A percentile compares a stretch with the other conserved stretches of the same genome.
phyloP scores from a whole-genome alignment of 1,284 basidiomycete species.

The Tilletia horrida region DNA sequence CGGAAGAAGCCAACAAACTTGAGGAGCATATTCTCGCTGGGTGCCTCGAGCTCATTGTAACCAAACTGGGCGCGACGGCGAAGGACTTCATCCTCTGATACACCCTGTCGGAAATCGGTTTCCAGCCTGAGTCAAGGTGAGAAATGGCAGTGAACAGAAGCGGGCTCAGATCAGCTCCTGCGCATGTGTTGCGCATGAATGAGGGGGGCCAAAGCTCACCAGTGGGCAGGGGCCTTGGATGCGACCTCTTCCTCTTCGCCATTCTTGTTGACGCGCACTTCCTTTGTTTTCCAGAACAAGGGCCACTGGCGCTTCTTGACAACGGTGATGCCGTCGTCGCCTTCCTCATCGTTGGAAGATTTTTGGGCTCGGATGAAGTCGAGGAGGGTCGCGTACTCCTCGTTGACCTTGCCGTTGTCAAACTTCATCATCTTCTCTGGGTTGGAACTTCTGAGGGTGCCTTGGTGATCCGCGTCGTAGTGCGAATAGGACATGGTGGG shows the following conservation, averaged over 20 bases:
- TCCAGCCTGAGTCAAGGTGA: slow-evolving; percentile 55
- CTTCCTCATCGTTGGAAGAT: slow-evolving; percentile 33
- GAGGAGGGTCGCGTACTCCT: slow-evolving; percentile 50
- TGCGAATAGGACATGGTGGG: no score
- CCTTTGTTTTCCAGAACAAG: slow-evolving; percentile 49
- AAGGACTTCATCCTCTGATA: slow-evolving; percentile 60
- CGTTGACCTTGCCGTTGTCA: slow-evolving; percentile 29
- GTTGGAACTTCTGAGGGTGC: not conserved
- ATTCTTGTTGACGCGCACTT: slow-evolving; percentile 54
- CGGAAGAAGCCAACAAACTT: slow-evolving; percentile 58
- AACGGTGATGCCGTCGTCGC: slow-evolving; percentile 39
- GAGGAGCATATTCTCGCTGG: slow-evolving; percentile 69
- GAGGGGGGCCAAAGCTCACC: slow-evolving; percentile 28
- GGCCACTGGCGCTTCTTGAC: slow-evolving; percentile 50
- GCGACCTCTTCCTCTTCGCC: slow-evolving; percentile 51
- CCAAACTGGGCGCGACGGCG: slow-evolving; percentile 92
- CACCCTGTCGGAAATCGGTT: slow-evolving; percentile 59
- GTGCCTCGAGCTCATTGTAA: slow-evolving; percentile 75
- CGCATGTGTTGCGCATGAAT: not conserved
- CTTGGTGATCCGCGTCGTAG: no score
- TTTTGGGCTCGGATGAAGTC: slow-evolving; percentile 52
- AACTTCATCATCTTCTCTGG: slow-evolving; percentile 27
- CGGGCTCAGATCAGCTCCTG: not conserved
- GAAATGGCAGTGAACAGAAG: not conserved
- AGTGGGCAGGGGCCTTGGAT: slow-evolving; percentile 50